Evolutionary conservation across 1,284 basidiomycete genomes (phyloP), one percentile per base, ranked within the genome.

Genomic region (Omphalotus olearius): DNA sequence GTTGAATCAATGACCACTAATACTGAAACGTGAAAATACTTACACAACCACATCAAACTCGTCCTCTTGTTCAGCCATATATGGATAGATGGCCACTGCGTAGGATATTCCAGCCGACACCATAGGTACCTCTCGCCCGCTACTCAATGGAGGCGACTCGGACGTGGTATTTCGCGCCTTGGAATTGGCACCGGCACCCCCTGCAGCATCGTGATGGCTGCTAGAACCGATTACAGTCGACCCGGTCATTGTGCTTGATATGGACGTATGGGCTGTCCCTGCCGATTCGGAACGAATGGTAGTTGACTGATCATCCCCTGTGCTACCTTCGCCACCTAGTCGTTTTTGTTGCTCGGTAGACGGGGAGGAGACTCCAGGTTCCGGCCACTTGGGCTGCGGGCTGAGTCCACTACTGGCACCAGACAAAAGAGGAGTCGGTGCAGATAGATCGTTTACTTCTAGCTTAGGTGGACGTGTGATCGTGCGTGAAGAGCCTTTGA

Each of bases 11-110:
- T 10, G 13, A n/a, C 23, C 16, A 30, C 18, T 16, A 10, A n/a
- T 23, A 14, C 18, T 6, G 13, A 18, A 28, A 37, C 30, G 10
- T 10, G 38, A 20, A 53, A 40, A 47, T 14, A 83, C 91, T 71
- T 65, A 93, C 90, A 98, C 93, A 41, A 90, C 84, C 2, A 99
- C 96, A 65, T 98, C 93, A 67, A 98, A 98, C 67, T 99, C 97
- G 67, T 99, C 96, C 46, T 93, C 91, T 64, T 95, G 88, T 69
- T 98, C 94, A 7, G 94, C 93, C 80, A 93, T 90, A 70, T 98
- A 98, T 20, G 92, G 93, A 63, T 93, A 95, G 59, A 95, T 94
- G 23, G 91, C 91, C 17, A 95, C 88, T 0, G 92, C 91, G 59
- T 91, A 94, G 11, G 90, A 90, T 25, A 91, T 76, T n/a, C 80